phyloP scores from a whole-genome alignment of 352 stramenopile species.

The Blastocystis sp. region DNA sequence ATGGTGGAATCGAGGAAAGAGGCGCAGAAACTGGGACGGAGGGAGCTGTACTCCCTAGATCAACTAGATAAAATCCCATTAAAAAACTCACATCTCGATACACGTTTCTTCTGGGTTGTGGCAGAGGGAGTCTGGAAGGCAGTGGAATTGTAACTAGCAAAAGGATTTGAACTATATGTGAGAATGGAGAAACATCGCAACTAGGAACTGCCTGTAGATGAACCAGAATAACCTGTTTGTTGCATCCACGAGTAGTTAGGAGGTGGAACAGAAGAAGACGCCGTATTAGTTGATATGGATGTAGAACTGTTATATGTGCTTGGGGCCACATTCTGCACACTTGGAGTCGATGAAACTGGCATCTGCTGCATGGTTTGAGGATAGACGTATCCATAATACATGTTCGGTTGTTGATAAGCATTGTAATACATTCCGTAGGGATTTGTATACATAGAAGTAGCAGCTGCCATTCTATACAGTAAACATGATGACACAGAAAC shows the following conservation, averaged over 20 bases:
- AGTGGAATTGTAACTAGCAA: slow-evolving; percentile 9
- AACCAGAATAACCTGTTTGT: not conserved
- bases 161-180: slow-evolving; percentile 20
- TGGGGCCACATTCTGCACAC: not conserved
- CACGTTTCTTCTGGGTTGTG: not conserved
- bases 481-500: not conserved
- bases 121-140: not conserved
- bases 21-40: not conserved
- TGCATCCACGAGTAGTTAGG: not conserved
- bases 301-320: not conserved
- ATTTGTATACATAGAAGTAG: not conserved
- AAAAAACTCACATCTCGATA: not conserved
- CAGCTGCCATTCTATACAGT: not conserved
- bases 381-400: slow-evolving; percentile 34
- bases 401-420: not conserved
- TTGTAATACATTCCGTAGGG: not conserved
- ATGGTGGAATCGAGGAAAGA: not conserved
- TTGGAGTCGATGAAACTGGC: not conserved
- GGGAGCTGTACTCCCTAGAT: not conserved
- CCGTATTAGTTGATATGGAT: not conserved
- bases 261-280: not conserved
- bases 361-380: not conserved
- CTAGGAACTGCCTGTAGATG: not conserved
- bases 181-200: not conserved
- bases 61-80: not conserved